phyloP scores from a whole-genome alignment of 306 rosid genomes.

The Pueraria montana region DNA sequence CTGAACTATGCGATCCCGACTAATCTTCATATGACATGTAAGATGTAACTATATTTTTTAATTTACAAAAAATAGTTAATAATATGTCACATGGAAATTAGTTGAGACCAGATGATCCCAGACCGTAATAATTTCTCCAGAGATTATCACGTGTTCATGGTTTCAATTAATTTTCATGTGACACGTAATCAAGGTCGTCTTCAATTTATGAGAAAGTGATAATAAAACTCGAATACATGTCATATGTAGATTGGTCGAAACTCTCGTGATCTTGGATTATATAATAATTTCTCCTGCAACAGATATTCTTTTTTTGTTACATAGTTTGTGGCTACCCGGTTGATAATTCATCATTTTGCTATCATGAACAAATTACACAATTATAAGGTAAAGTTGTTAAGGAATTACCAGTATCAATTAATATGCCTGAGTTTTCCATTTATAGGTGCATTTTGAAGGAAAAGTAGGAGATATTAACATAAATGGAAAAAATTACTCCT shows the following conservation, averaged over 20 bases:
- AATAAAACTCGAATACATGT: not conserved
- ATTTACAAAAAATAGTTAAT: too few relatives aligned
- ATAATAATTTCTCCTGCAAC: not conserved
- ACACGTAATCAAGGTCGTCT: not conserved
- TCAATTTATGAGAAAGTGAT: not conserved
- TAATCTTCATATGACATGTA: too few relatives aligned
- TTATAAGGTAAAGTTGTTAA: conserved; percentile 1
- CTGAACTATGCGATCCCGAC: too few relatives aligned
- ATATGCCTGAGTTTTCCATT: not conserved
- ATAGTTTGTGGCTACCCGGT: not conserved
- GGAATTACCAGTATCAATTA: not conserved
- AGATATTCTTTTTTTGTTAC: not conserved
- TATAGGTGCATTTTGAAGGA: conserved; percentile 69
- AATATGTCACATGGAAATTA: too few relatives aligned
- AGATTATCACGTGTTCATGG: not conserved
- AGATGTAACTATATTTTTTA: too few relatives aligned
- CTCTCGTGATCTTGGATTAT: not conserved
- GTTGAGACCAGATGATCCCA: not conserved
- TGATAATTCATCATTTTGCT: not conserved
- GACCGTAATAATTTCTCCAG: not conserved
- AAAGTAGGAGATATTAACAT: conserved; percentile 60
- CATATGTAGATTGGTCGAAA: not conserved
- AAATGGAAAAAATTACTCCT: conserved; percentile 65
- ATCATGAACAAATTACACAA: not conserved
- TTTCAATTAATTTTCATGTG: not conserved